A percentile compares a stretch with the other conserved stretches of the same genome.
Conservation (phyloP, 2,329 filamentous ascomycete genomes). For the Plenodomus tracheiphilus region DNA sequence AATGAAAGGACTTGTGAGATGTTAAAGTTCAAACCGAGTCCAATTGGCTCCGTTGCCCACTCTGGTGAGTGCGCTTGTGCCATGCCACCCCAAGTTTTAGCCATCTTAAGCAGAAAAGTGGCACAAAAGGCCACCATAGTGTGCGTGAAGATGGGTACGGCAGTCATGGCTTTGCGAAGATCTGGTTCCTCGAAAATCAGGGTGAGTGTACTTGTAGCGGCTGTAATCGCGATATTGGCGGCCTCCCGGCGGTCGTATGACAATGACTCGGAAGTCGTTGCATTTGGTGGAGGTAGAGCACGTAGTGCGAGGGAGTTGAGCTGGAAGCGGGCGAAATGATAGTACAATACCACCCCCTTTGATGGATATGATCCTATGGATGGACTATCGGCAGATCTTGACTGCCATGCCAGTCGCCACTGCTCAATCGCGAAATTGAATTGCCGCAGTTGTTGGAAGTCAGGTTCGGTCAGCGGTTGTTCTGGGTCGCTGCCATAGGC, state of each 20-base stretch:
- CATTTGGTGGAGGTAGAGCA: conserved; percentile 47
- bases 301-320: conserved; percentile 54
- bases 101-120: conserved; percentile 56
- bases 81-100: conserved; percentile 49
- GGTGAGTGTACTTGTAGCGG: conserved; percentile 52
- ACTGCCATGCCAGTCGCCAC: conserved; percentile 47
- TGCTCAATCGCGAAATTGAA: conserved; percentile 51
- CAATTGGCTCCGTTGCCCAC: conserved; percentile 28
- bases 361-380: conserved; percentile 45
- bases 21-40: conserved; percentile 37
- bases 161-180: conserved; percentile 47
- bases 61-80: conserved; percentile 32
- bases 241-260: conserved; percentile 47
- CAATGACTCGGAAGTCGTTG: conserved; percentile 51
- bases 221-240: conserved; percentile 49
- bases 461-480: conserved; percentile 42
- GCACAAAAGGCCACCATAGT: conserved; percentile 59
- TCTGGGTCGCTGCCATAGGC: conserved; percentile 39
- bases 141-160: conserved; percentile 56
- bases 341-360: conserved; percentile 57
- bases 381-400: conserved; percentile 32
- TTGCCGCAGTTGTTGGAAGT: conserved; percentile 44
- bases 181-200: conserved; percentile 52
- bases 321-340: conserved; percentile 59
- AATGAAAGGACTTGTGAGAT: conserved; percentile 34